Evolutionary conservation across 352 stramenopile species (phyloP).

Genomic region (Pythium apleroticum): DNA sequence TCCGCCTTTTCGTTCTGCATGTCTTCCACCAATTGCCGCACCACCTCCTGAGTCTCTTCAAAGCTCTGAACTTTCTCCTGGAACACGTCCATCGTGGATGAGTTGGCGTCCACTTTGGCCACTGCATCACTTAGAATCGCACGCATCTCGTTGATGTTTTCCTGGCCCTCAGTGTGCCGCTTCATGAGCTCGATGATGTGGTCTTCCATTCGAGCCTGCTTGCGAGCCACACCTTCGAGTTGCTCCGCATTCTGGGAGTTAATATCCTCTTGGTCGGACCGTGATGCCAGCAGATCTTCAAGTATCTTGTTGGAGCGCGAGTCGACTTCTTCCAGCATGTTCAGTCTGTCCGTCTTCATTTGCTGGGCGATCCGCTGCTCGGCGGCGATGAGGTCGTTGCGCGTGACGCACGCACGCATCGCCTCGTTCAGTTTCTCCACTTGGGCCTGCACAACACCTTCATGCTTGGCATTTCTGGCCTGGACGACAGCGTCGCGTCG

Average conservation of each 20-base stretch:
- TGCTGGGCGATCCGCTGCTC: conserved; percentile 77
- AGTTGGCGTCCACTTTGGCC: conserved; percentile 38
- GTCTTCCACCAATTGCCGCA: conserved; percentile 40
- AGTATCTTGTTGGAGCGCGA: conserved; percentile 62
- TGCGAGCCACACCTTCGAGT: conserved; percentile 50
- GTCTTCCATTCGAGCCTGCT: conserved; percentile 54
- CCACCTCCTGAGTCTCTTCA: conserved; percentile 52
- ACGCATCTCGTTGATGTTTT: conserved; percentile 53
- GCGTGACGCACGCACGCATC: conserved; percentile 66
- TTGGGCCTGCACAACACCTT: conserved; percentile 62
- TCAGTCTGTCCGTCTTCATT: conserved; percentile 63
- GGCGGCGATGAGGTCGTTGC: conserved; percentile 73
- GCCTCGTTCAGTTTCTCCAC: conserved; percentile 81
- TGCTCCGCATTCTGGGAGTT: conserved; percentile 76
- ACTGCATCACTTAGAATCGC: conserved; percentile 53
- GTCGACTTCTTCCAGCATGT: conserved; percentile 61
- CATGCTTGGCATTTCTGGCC: conserved; percentile 77
- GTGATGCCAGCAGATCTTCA: conserved; percentile 56
- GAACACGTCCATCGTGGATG: conserved; percentile 30
- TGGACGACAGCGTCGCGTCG: conserved; percentile 75
- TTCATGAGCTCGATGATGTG: conserved; percentile 56
- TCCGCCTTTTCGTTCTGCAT: conserved; percentile 39
- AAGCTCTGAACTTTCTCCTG: conserved; percentile 56
- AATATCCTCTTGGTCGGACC: conserved; percentile 79
- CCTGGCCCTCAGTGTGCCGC: conserved; percentile 50